A percentile compares a stretch with the other conserved stretches of the same genome.
Evolutionary conservation across 805 yeast species (phyloP).

Genomic region (Barnettozyma vustinii): DNA sequence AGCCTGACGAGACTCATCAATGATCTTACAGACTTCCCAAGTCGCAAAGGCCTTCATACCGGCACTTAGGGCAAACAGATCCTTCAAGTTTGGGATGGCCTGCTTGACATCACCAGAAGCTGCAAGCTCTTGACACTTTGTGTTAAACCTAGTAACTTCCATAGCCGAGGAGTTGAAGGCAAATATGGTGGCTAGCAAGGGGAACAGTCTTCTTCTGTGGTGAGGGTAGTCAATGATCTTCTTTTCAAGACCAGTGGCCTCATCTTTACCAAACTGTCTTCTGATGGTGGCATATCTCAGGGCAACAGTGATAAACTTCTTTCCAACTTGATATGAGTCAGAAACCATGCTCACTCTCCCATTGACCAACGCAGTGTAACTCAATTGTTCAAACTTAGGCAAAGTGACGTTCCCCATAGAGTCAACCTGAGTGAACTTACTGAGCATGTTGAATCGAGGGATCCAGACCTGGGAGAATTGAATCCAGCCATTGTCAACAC

Average conservation of each 20-base stretch:
- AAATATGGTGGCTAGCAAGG: slow-evolving; percentile 72
- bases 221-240: slow-evolving; percentile 42
- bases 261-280: slow-evolving; percentile 62
- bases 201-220: slow-evolving; percentile 77
- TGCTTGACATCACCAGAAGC: slow-evolving; percentile 35
- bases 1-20: slow-evolving; percentile 85
- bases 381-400: slow-evolving; percentile 79
- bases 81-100: slow-evolving; percentile 61
- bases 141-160: slow-evolving; percentile 45
- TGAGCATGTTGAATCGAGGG: slow-evolving; percentile 79
- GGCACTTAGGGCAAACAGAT: slow-evolving; percentile 79
- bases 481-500: slow-evolving; percentile 96
- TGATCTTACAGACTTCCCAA: slow-evolving; percentile 74
- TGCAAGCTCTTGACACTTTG: slow-evolving; percentile 31
- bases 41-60: slow-evolving; percentile 85
- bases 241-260: slow-evolving; percentile 33
- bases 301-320: slow-evolving; percentile 79
- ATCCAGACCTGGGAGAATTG: slow-evolving; percentile 80
- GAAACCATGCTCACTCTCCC: slow-evolving; percentile 89
- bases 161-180: slow-evolving; percentile 56
- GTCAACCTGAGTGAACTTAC: slow-evolving; percentile 69
- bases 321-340: slow-evolving; percentile 78
- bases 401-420: slow-evolving; percentile 64
- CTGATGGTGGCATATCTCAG: slow-evolving; percentile 79
- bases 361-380: slow-evolving; percentile 80